These are phyloP conservation scores for Phyllosticta capitalensis DNA, from an alignment of 2,329 filamentous ascomycete genomes.

Conservation along the genomic window DNA sequence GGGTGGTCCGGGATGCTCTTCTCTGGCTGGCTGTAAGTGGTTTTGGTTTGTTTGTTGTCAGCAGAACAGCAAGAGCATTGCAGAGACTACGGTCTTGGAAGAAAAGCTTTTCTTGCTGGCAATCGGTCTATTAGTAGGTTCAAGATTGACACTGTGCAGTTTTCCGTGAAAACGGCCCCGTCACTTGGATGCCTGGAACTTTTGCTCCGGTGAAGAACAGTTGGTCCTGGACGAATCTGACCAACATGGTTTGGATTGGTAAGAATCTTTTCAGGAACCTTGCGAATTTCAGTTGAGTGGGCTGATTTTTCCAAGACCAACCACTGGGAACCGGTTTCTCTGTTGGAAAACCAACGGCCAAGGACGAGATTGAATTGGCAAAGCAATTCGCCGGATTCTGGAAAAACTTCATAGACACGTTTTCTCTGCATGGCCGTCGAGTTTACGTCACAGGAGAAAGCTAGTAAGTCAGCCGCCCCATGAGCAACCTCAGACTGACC, in stretches of 20 bases:
- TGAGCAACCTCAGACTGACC: not conserved
- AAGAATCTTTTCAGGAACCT: too few relatives aligned
- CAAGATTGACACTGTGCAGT: constrained; percentile 9
- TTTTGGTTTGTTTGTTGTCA: not conserved
- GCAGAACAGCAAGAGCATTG: not conserved
- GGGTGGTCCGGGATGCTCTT: constrained; percentile 17
- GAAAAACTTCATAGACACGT: constrained; percentile 43
- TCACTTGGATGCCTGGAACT: constrained; percentile 23
- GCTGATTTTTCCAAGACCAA: constrained; percentile 17
- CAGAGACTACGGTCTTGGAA: not conserved
- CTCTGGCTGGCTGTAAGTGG: constrained; percentile 19
- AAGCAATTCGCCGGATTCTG: constrained; percentile 35
- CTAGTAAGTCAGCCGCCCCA: not conserved
- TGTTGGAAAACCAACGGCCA: constrained; percentile 23
- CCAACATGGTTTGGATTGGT: constrained; percentile 34
- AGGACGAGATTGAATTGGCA: constrained; percentile 32
- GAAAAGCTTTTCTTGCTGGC: not conserved
- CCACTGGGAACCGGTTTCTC: constrained; percentile 28
- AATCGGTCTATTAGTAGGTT: too few relatives aligned
- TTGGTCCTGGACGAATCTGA: constrained; percentile 29
- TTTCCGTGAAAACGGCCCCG: constrained; percentile 27
- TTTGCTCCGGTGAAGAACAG: constrained; percentile 21
- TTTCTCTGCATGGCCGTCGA: constrained; percentile 42
- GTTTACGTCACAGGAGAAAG: constrained; percentile 29
- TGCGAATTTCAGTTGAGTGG: constrained; percentile 16